phyloP scores from a whole-genome alignment of 1,139 yeast genomes.

The Lizanozyma gosingica region DNA sequence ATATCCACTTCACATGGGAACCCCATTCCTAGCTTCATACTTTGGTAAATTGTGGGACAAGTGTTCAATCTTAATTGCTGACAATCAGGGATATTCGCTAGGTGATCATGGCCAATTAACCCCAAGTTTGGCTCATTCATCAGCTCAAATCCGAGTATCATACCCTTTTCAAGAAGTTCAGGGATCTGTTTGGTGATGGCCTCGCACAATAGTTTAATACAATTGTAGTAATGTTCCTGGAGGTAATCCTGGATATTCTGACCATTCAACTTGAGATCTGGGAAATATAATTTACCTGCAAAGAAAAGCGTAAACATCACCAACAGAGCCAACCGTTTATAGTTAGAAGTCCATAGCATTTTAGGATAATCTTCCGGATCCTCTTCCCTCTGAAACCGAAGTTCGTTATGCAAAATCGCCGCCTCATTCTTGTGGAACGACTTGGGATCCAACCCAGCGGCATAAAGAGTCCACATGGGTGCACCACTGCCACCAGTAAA shows the following conservation, averaged over 20 bases:
- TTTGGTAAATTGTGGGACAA: conserved; percentile 57
- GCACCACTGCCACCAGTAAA: conserved; percentile 94
- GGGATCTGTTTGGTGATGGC: conserved; percentile 41
- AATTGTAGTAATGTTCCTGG: conserved; percentile 52
- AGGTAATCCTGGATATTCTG: conserved; percentile 71
- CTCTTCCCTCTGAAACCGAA: conserved; percentile 17
- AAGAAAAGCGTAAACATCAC: conserved; percentile 85
- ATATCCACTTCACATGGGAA: conserved; percentile 53
- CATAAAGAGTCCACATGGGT: conserved; percentile 90
- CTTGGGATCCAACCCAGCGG: conserved; percentile 82
- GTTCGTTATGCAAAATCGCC: conserved; percentile 60
- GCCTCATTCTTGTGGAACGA: conserved; percentile 64
- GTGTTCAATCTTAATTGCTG: conserved; percentile 58
- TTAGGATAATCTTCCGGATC: conserved; percentile 52
- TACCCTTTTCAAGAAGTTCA: conserved; percentile 42
- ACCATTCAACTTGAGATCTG: conserved; percentile 60
- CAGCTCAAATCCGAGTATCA: conserved; percentile 71
- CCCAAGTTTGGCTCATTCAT: conserved; percentile 83
- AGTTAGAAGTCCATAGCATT: conserved; percentile 93
- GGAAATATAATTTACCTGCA: conserved; percentile 66
- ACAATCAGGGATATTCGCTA: conserved; percentile 37
- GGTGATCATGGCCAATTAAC: conserved; percentile 43
- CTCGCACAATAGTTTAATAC: conserved; percentile 48
- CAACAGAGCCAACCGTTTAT: conserved; percentile 63
- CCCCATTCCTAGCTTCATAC: conserved; percentile 66